Base-by-base conservation (phyloP, 495 filamentous ascomycete genomes). In the Penicillium desertorum region DNA sequence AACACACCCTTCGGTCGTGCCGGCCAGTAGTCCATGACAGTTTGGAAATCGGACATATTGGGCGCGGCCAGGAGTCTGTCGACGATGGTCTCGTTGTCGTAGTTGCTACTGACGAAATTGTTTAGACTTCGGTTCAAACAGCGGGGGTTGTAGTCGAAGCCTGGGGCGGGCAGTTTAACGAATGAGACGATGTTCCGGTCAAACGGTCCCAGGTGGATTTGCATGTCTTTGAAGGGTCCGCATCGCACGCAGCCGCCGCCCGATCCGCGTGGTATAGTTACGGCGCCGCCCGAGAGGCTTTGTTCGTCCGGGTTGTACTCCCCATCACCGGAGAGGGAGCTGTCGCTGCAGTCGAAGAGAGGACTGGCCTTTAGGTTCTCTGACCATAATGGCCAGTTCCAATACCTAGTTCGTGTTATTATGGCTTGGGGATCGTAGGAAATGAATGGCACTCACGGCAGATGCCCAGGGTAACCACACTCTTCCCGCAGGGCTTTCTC, bases 81-180 rank as follows among this genome's bases (percentile, higher is more conserved):
- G 6, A 66, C 39, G 6, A 69, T 49, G 6, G 56, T 57, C 16
- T 41, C n/a, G 43, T 68, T 69, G 59, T 60, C 69, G 53, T 63
- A 66, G 2, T 43, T 45, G 3, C 32, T 52, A 17, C 64, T 37
- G 23, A 63, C 57, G 23, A 61, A 66, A 23, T 59, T 61, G 55
- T 79, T 80, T 17, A 91, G 70, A 62, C 88, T 87, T n/a, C 88
- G 81, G 41, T 70, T 78, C 34, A 91, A 69, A 61, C 88, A 88
- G 22, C 84, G 80, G 1, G 81, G 85, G 67, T 84, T 85, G 61
- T 80, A 79, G 39, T 67, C 69, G 37, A 71, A 70, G 25, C 51
- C 54, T 1, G 66, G 62, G 1, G 52, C 47, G 1, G 73, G 69
- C 41, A 78, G 60, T 25, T 62, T 48, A 2, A 45, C 56, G 14